These are phyloP conservation scores for Citrus maxima DNA, from an alignment of 345 rosid species.

Conservation along the genomic window DNA sequence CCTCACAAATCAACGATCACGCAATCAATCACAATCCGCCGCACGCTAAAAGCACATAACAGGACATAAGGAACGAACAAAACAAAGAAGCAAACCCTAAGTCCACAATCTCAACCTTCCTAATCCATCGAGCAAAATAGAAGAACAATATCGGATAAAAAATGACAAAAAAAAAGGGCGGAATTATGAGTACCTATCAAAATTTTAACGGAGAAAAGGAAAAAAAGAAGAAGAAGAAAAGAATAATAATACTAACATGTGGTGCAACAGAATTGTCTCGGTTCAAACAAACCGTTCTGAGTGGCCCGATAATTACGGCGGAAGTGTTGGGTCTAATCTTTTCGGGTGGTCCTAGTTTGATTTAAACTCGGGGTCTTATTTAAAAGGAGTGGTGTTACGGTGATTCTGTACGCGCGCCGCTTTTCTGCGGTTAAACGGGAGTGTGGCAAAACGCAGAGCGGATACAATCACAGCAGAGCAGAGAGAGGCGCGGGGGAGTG, in stretches of 20 bases:
- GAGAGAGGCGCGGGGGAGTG: constrained; percentile 9
- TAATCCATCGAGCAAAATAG: not conserved
- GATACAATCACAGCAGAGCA: constrained; percentile 13
- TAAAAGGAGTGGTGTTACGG: not conserved
- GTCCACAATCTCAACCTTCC: not conserved
- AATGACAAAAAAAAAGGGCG: constrained; percentile 4
- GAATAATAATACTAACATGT: constrained; percentile 26
- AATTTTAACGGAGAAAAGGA: not conserved
- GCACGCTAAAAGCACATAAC: not conserved
- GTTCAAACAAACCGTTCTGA: not conserved
- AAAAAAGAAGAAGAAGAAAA: not conserved
- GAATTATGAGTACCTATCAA: not conserved
- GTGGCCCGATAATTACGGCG: constrained; percentile 26
- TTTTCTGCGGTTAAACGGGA: not conserved
- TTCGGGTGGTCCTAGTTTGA: constrained; percentile 20
- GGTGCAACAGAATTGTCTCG: constrained; percentile 25
- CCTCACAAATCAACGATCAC: constrained; percentile 8
- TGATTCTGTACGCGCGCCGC: constrained; percentile 21
- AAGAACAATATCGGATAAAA: not conserved
- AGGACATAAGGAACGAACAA: not conserved
- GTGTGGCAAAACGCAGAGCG: constrained; percentile 15
- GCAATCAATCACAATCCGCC: constrained; percentile 5
- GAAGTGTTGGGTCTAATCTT: constrained; percentile 11
- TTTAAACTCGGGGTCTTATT: not conserved
- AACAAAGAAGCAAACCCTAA: constrained; percentile 8